phyloP scores from a whole-genome alignment of 768 basidiomycete species.

The Chalciporus chontae region DNA sequence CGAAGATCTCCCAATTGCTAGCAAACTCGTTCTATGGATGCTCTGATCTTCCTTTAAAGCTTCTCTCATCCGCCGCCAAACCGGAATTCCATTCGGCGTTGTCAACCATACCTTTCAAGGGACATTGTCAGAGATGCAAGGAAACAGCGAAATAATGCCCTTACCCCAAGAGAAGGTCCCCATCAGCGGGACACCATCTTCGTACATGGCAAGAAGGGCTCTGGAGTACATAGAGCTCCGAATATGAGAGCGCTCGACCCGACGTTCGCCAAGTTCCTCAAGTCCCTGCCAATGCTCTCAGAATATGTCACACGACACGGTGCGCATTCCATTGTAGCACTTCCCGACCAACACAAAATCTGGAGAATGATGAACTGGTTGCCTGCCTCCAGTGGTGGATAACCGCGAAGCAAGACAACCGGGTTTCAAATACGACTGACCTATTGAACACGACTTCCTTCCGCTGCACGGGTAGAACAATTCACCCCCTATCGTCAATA shows the following conservation, averaged over 20 bases:
- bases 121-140: no score
- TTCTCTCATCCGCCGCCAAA: conserved; percentile 57
- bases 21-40: conserved; percentile 78
- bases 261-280: conserved; percentile 67
- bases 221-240: conserved; percentile 61
- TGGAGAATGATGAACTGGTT: conserved; percentile 65
- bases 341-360: conserved; percentile 63
- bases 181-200: no score
- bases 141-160: no score
- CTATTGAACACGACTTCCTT: conserved; percentile 71
- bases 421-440: conserved; percentile 37
- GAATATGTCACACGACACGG: conserved; percentile 51
- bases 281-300: conserved; percentile 68
- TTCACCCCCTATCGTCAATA: conserved; percentile 51
- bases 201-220: no score
- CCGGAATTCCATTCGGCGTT: no score
- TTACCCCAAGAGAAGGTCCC: no score
- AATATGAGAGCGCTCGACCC: conserved; percentile 71
- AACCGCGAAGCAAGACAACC: conserved; percentile 34
- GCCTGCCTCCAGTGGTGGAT: conserved; percentile 86
- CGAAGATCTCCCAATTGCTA: conserved; percentile 64
- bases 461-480: conserved; percentile 39
- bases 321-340: conserved; percentile 50
- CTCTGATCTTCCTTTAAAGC: conserved; percentile 48
- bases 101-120: no score